A percentile compares a stretch with the other conserved stretches of the same genome.
phyloP scores from a whole-genome alignment of 805 yeast genomes.

The Danielia oregonensis region DNA sequence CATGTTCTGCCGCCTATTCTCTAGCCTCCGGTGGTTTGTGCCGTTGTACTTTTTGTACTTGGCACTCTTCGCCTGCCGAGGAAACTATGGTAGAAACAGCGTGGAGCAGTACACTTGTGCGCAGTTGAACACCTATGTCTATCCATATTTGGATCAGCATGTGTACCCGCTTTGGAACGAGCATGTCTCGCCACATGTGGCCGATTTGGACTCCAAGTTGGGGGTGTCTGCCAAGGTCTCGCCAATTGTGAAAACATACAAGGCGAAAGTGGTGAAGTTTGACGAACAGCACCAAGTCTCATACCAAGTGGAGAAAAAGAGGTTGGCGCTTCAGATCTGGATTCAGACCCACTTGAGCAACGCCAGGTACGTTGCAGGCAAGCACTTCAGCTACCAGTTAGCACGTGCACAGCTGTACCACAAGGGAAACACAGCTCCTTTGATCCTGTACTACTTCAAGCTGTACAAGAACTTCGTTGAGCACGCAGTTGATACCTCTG shows the following conservation, averaged over 20 bases:
- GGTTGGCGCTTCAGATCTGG: slow-evolving; percentile 1
- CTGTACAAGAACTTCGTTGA: slow-evolving; percentile 8
- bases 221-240: slow-evolving; percentile 2
- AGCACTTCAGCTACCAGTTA: neutral
- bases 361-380: neutral
- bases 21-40: slow-evolving; percentile 1
- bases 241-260: neutral
- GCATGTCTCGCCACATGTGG: neutral
- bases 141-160: slow-evolving; percentile 6
- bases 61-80: slow-evolving; percentile 8
- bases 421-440: slow-evolving; percentile 7
- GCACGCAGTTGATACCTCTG: slow-evolving; percentile 5
- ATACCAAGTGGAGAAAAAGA: slow-evolving; percentile 1
- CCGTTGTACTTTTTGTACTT: slow-evolving; percentile 10
- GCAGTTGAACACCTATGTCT: slow-evolving; percentile 6
- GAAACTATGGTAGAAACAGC: slow-evolving; percentile 1
- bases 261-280: slow-evolving; percentile 1
- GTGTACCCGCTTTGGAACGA: slow-evolving; percentile 1
- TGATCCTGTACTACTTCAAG: slow-evolving; percentile 9
- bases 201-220: slow-evolving; percentile 3
- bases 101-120: slow-evolving; percentile 9
- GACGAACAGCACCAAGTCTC: slow-evolving; percentile 7
- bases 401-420: slow-evolving; percentile 4
- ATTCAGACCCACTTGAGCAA: neutral
- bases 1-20: neutral